phyloP scores from a whole-genome alignment of 2,329 filamentous ascomycete genomes.

The Trichoderma gracile region DNA sequence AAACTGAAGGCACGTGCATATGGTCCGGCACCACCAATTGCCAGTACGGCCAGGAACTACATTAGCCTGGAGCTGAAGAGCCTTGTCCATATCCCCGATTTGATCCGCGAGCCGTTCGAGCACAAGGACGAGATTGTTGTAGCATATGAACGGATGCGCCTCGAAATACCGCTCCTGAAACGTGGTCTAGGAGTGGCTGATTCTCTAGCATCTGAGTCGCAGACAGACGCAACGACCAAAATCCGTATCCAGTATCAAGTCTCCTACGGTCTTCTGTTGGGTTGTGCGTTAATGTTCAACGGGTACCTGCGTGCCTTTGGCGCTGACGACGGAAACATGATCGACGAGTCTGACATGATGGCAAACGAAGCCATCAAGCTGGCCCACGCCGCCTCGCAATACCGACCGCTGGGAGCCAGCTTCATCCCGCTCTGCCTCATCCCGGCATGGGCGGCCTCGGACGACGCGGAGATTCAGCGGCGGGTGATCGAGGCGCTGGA shows the following conservation, averaged over 20 bases:
- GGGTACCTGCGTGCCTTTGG: slow-evolving; percentile 32
- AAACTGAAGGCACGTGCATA: slow-evolving; percentile 8
- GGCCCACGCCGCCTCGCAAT: slow-evolving; percentile 28
- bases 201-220: neutral
- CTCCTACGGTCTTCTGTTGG: slow-evolving; percentile 7
- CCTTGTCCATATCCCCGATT: slow-evolving; percentile 29
- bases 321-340: slow-evolving; percentile 23
- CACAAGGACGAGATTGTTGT: slow-evolving; percentile 28
- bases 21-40: slow-evolving; percentile 9
- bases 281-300: slow-evolving; percentile 27
- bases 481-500: slow-evolving; percentile 26
- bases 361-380: slow-evolving; percentile 33
- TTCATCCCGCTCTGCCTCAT: slow-evolving; percentile 34
- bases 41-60: neutral
- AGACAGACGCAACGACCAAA: slow-evolving; percentile 14
- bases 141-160: slow-evolving; percentile 29
- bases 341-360: slow-evolving; percentile 28
- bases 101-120: slow-evolving; percentile 28
- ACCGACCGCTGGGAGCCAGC: slow-evolving; percentile 35
- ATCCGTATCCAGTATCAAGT: slow-evolving; percentile 17
- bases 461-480: slow-evolving; percentile 32
- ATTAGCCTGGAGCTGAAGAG: slow-evolving; percentile 25
- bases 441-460: slow-evolving; percentile 33
- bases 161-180: slow-evolving; percentile 27
- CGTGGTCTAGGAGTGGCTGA: neutral